These are phyloP conservation scores for Lolium multiflorum DNA, from an alignment of 176 grass and related monocot genomes.

Conservation along the genomic window DNA sequence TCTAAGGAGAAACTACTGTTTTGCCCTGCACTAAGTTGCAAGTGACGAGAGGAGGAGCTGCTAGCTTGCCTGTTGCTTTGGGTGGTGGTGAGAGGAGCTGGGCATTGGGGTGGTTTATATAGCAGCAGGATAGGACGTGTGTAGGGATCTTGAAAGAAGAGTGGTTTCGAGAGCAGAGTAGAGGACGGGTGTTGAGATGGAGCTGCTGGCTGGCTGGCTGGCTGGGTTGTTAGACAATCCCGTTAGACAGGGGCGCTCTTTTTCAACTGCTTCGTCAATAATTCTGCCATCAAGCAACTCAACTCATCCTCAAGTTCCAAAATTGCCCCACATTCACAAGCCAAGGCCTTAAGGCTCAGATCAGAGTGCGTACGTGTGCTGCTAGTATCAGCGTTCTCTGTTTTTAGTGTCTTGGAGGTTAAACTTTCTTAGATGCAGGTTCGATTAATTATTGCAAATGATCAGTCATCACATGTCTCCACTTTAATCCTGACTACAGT, in stretches of 20 bases:
- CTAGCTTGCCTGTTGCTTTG: constrained; percentile 19
- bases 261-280: constrained; percentile 32
- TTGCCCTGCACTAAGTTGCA: background rate
- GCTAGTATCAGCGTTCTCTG: no score
- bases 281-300: constrained; percentile 14
- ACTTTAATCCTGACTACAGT: background rate
- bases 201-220: constrained; percentile 3
- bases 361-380: no score
- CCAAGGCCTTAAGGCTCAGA: background rate
- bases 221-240: constrained; percentile 53
- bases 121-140: constrained; percentile 5
- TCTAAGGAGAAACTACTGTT: background rate
- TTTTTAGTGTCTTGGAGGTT: background rate
- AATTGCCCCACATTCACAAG: background rate
- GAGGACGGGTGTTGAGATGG: constrained; percentile 41
- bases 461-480: background rate
- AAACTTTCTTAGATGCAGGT: background rate
- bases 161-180: constrained; percentile 29
- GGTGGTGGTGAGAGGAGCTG: constrained; percentile 41
- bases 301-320: background rate
- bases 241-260: constrained; percentile 12
- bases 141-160: background rate
- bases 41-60: constrained; percentile 18
- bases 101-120: constrained; percentile 48
- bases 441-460: background rate